Evolutionary conservation across 345 rosid genomes (phyloP).

Genomic region (Triadica sebifera): DNA sequence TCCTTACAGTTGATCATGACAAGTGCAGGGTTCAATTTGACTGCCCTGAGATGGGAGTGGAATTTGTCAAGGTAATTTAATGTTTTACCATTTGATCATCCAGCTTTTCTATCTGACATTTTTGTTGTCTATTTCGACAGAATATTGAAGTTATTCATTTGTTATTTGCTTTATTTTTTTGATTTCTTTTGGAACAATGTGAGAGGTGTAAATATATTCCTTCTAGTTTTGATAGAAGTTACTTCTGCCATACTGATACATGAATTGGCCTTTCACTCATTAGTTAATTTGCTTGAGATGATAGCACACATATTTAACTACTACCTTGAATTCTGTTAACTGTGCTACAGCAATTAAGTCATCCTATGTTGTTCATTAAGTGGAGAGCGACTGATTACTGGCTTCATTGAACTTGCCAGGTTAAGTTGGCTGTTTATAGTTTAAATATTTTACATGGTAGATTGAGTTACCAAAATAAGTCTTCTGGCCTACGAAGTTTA

Average conservation of each 20-base stretch:
- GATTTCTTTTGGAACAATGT: not conserved
- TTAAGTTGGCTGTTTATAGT: not conserved
- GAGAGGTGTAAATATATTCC: not conserved
- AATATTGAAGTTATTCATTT: not conserved
- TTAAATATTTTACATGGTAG: not conserved
- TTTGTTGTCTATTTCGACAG: not conserved
- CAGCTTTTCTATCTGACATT: not conserved
- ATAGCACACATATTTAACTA: not conserved
- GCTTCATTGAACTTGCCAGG: not conserved
- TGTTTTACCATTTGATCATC: not conserved
- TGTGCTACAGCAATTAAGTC: not conserved
- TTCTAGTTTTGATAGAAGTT: not conserved
- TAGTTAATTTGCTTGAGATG: not conserved
- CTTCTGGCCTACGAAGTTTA: not conserved
- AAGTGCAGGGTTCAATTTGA: conserved; percentile 37
- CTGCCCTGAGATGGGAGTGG: conserved; percentile 29
- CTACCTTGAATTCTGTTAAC: not conserved
- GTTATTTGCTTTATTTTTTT: not conserved
- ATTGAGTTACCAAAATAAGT: not conserved
- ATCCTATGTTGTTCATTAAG: not conserved
- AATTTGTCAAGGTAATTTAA: conserved; percentile 26
- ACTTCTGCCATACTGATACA: not conserved
- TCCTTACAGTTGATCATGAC: conserved; percentile 32
- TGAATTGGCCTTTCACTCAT: conserved; percentile 2
- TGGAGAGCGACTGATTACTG: not conserved